Percentiles rank a stretch among this genome's conserved stretches.
Evolutionary conservation across 139 green algal species (phyloP).

Genomic region (Gonium pectorale): DNA sequence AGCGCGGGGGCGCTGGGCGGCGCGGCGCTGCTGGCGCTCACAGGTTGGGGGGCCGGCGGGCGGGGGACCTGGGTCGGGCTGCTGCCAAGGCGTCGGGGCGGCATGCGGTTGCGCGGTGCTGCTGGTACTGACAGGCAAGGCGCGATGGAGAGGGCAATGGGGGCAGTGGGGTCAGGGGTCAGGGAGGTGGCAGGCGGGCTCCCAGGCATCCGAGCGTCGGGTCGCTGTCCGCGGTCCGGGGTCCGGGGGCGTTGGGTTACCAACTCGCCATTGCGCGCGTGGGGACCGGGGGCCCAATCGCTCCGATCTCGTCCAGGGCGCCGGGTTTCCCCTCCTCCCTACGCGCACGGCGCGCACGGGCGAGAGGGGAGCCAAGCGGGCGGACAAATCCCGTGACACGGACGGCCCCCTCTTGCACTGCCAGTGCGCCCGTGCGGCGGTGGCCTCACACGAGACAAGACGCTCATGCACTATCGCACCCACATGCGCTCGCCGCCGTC

Average conservation of each 20-base stretch:
- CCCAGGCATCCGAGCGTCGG: background rate
- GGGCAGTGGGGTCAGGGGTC: no score
- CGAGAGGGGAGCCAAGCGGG: no score
- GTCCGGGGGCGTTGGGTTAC: background rate
- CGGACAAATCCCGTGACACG: no score
- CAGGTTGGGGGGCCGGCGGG: constrained; percentile 38
- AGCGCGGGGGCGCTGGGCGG: constrained; percentile 74
- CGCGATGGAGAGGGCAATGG: background rate
- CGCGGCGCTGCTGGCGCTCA: constrained; percentile 84
- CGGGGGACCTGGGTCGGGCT: background rate
- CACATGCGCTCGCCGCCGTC: no score
- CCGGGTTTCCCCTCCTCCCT: no score
- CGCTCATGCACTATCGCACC: no score
- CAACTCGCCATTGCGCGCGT: background rate
- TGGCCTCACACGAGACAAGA: no score
- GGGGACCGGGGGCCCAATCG: no score
- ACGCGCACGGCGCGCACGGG: no score
- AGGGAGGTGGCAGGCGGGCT: no score
- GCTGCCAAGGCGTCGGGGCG: background rate
- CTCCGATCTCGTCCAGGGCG: no score
- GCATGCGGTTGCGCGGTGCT: background rate
- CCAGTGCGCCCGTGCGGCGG: no score
- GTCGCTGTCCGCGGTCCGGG: background rate
- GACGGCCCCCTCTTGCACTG: background rate
- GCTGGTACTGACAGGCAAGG: background rate